Percentiles rank a stretch among this genome's conserved stretches.
These are phyloP conservation scores for Monosporozyma unispora DNA, from an alignment of 805 yeast genomes.

Conservation along the genomic window DNA sequence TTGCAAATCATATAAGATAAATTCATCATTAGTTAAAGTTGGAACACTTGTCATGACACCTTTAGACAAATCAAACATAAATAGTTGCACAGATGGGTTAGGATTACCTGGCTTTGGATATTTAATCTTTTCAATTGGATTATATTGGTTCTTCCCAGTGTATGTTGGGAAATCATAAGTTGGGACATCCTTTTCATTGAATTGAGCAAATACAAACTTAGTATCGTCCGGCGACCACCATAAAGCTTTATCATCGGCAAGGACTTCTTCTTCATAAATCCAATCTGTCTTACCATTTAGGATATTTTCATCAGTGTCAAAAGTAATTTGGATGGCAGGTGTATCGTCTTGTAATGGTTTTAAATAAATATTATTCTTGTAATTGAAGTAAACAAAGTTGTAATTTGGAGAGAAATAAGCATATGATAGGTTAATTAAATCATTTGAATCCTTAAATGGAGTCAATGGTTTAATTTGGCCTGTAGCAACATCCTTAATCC, in stretches of 20 bases:
- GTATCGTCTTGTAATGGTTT: conserved; percentile 28
- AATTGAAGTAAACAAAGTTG: conserved; percentile 47
- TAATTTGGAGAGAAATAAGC: conserved; percentile 57
- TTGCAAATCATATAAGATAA: conserved; percentile 49
- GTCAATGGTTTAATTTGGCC: conserved; percentile 29
- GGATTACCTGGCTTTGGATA: conserved; percentile 69
- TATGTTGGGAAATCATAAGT: conserved; percentile 44
- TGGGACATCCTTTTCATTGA: conserved; percentile 53
- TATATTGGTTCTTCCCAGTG: conserved; percentile 38
- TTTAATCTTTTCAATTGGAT: conserved; percentile 37
- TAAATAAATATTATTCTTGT: conserved; percentile 45
- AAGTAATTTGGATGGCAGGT: conserved; percentile 17
- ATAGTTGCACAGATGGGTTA: conserved; percentile 47
- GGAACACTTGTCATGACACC: conserved; percentile 18
- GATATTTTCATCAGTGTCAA: conserved; percentile 44
- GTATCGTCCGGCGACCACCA: conserved; percentile 71
- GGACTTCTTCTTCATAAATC: conserved; percentile 79
- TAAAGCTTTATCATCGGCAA: conserved; percentile 46
- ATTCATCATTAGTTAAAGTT: conserved; percentile 31
- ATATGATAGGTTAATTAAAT: conserved; percentile 29
- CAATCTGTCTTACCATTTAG: conserved; percentile 71
- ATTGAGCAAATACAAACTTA: conserved; percentile 43
- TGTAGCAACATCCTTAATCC: conserved; percentile 45
- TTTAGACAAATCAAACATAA: conserved; percentile 33
- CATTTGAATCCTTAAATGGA: conserved; percentile 9